Evolutionary conservation across 2,329 filamentous ascomycete genomes (phyloP).

Genomic region (Pezicula carpinea): DNA sequence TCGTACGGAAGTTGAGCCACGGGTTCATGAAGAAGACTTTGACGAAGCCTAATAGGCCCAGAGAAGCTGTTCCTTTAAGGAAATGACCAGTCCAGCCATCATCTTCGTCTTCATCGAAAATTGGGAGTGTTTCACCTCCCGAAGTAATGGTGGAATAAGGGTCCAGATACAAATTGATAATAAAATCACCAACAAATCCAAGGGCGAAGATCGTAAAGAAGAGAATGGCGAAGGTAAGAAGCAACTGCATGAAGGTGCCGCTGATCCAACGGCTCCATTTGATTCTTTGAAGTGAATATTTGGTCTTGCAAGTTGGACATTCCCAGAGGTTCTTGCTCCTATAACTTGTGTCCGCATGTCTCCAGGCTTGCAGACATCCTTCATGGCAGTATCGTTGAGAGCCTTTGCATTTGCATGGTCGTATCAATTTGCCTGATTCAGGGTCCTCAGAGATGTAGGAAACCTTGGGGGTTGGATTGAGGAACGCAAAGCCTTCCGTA

Average conservation of each 20-base stretch:
- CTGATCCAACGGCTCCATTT: constrained; percentile 68
- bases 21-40: constrained; percentile 70
- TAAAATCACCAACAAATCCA: constrained; percentile 88
- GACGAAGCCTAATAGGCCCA: constrained; percentile 79
- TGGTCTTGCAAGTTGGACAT: constrained; percentile 83
- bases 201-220: constrained; percentile 71
- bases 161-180: constrained; percentile 84
- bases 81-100: constrained; percentile 78
- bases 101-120: constrained; percentile 42
- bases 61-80: constrained; percentile 80
- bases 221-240: constrained; percentile 69
- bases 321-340: constrained; percentile 71
- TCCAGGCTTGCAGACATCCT: constrained; percentile 79
- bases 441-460: constrained; percentile 72
- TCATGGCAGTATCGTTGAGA: constrained; percentile 93
- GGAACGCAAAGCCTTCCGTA: constrained; percentile 48
- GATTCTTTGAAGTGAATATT: constrained; percentile 74
- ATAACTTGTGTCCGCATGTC: constrained; percentile 64
- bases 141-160: constrained; percentile 58
- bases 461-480: constrained; percentile 52
- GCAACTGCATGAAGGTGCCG: constrained; percentile 61
- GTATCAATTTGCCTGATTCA: constrained; percentile 71
- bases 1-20: constrained; percentile 54
- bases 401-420: constrained; percentile 90
- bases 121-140: constrained; percentile 35